Percentiles rank a stretch among this genome's conserved stretches.
phyloP scores from a whole-genome alignment of 306 rosid genomes.

The Inga laurina region DNA sequence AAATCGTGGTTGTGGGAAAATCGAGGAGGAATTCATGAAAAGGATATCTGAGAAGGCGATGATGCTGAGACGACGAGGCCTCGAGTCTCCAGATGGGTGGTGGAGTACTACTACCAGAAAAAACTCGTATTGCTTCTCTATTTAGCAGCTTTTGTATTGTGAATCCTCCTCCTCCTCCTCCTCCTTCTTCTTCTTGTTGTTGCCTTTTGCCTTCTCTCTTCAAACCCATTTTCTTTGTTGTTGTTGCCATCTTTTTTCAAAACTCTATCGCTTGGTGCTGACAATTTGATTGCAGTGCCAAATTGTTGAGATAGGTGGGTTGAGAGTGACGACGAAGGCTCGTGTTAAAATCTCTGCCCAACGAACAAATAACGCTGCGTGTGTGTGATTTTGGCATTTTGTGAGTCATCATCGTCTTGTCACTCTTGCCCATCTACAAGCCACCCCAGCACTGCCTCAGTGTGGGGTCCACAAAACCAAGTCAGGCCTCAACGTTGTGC shows the following conservation, averaged over 20 bases:
- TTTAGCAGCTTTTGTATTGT: slow-evolving; percentile 52
- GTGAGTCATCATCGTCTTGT: slow-evolving; percentile 10
- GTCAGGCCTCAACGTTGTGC: background rate
- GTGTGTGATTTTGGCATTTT: background rate
- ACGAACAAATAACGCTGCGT: slow-evolving; percentile 27
- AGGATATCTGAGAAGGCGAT: slow-evolving; percentile 9
- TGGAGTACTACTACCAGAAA: slow-evolving; percentile 41
- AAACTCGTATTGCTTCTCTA: background rate
- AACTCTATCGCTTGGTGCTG: slow-evolving; percentile 19
- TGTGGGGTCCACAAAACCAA: background rate
- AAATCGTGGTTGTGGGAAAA: slow-evolving; percentile 42
- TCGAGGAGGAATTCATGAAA: slow-evolving; percentile 60
- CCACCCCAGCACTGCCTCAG: slow-evolving; percentile 38
- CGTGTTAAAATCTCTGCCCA: slow-evolving; percentile 6
- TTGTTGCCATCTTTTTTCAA: slow-evolving; percentile 32
- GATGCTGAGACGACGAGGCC: slow-evolving; percentile 27
- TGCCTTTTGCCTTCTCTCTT: slow-evolving; percentile 40
- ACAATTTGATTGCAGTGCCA: background rate
- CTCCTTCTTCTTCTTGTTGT: background rate
- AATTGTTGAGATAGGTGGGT: background rate
- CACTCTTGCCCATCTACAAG: slow-evolving; percentile 7
- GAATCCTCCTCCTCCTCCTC: background rate
- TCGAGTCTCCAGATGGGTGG: slow-evolving; percentile 79
- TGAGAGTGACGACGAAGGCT: background rate
- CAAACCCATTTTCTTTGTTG: slow-evolving; percentile 15